Percentiles rank a stretch among this genome's conserved stretches.
These are phyloP conservation scores for Colletotrichum gigasporum DNA, from an alignment of 2,329 filamentous ascomycete species.

Conservation along the genomic window DNA sequence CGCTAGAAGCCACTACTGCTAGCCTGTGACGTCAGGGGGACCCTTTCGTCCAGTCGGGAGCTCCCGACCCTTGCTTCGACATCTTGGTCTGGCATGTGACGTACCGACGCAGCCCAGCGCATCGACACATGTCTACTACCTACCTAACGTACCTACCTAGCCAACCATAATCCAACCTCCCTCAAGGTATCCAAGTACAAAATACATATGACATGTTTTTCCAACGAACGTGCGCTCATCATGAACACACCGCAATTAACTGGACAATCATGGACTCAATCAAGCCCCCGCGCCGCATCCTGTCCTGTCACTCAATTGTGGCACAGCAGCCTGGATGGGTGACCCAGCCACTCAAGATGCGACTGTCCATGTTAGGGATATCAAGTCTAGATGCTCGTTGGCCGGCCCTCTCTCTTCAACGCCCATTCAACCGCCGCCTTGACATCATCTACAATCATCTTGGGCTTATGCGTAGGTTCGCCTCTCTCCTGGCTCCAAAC, in stretches of 20 bases:
- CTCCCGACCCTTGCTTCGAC: constrained; percentile 23
- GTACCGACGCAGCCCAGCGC: constrained; percentile 17
- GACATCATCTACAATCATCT: constrained; percentile 77
- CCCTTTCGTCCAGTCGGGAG: constrained; percentile 28
- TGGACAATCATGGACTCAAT: background rate
- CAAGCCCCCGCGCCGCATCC: background rate
- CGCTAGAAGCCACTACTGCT: background rate
- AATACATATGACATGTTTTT: no score
- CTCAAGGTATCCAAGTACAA: no score
- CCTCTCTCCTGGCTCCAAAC: constrained; percentile 67
- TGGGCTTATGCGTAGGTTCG: constrained; percentile 68
- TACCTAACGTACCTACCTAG: no score
- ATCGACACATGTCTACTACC: no score
- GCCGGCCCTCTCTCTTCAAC: constrained; percentile 61
- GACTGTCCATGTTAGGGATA: background rate
- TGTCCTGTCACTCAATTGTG: background rate
- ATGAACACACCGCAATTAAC: background rate
- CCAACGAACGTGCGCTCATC: no score
- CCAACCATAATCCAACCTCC: background rate
- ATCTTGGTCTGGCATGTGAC: constrained; percentile 25
- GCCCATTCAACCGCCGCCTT: constrained; percentile 82
- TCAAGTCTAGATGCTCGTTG: constrained; percentile 6
- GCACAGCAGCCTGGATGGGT: background rate
- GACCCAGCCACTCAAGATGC: background rate
- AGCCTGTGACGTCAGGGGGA: constrained; percentile 22